Evolutionary conservation across 805 yeast genomes (phyloP).

Genomic region (Saturnispora bothae): DNA sequence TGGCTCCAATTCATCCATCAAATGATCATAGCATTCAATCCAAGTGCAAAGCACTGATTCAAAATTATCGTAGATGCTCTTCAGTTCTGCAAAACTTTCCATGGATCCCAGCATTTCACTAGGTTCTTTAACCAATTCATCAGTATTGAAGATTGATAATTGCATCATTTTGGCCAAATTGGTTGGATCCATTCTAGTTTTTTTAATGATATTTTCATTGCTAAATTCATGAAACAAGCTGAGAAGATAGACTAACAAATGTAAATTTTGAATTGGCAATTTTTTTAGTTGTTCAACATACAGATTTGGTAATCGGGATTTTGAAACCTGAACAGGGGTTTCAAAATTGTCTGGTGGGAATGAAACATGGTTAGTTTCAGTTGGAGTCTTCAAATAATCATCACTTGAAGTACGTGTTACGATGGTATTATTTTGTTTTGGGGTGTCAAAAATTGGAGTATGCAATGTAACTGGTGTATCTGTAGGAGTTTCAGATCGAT

Average conservation of each 20-base stretch:
- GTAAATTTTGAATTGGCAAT: constrained; percentile 24
- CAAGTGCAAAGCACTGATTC: constrained; percentile 21
- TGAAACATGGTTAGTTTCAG: background rate
- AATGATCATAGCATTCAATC: constrained; percentile 17
- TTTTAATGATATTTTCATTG: constrained; percentile 16
- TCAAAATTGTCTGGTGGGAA: background rate
- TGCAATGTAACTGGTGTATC: constrained; percentile 3
- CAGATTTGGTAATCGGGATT: constrained; percentile 3
- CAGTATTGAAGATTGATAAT: constrained; percentile 27
- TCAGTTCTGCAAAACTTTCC: constrained; percentile 12
- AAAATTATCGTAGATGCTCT: constrained; percentile 18
- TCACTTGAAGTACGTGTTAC: background rate
- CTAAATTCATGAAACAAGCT: constrained; percentile 20
- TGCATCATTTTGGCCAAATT: constrained; percentile 32
- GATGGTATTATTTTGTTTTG: background rate
- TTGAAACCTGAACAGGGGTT: background rate
- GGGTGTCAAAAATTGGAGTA: constrained; percentile 3
- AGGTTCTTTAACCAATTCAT: constrained; percentile 14
- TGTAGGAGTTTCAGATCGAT: constrained; percentile 1
- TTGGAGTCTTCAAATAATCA: background rate
- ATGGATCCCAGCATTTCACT: constrained; percentile 9
- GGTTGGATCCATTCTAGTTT: constrained; percentile 29
- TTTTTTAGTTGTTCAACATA: background rate
- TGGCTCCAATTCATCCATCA: constrained; percentile 12
- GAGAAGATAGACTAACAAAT: constrained; percentile 24